A percentile compares a stretch with the other conserved stretches of the same genome.
These are phyloP conservation scores for Lactarius evosmus DNA, from an alignment of 768 basidiomycete genomes.

Conservation along the genomic window DNA sequence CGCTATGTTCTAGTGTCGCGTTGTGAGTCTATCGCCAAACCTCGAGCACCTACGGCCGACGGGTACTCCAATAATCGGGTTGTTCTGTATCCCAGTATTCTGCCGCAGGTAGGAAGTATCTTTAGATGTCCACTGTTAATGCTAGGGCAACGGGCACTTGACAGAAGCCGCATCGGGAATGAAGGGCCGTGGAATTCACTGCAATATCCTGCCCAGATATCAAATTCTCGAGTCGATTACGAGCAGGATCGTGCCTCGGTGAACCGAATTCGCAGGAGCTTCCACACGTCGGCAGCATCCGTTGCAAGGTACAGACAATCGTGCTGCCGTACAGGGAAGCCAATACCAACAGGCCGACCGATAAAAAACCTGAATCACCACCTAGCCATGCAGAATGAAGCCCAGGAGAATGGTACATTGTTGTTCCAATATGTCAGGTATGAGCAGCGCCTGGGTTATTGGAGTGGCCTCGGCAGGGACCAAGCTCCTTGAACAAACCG, in stretches of 20 bases:
- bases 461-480: conserved; percentile 82
- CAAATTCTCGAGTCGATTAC: conserved; percentile 45
- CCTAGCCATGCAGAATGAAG: background rate
- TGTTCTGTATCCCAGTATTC: conserved; percentile 52
- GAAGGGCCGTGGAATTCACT: conserved; percentile 42
- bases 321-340: conserved; percentile 56
- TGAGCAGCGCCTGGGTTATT: conserved; percentile 56
- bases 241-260: conserved; percentile 51
- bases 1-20: conserved; percentile 30
- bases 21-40: conserved; percentile 60
- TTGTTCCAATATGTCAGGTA: conserved; percentile 61
- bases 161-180: conserved; percentile 35
- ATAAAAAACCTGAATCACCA: conserved; percentile 45
- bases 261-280: conserved; percentile 62
- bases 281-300: conserved; percentile 57
- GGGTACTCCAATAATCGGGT: conserved; percentile 42
- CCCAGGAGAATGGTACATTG: conserved; percentile 32
- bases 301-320: conserved; percentile 48
- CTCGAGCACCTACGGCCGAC: conserved; percentile 60
- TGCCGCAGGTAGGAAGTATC: conserved; percentile 56
- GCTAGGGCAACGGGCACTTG: background rate
- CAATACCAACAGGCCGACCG: conserved; percentile 60
- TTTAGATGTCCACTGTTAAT: conserved; percentile 7
- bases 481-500: conserved; percentile 89
- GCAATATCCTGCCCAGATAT: conserved; percentile 63